Conservation (phyloP, 495 filamentous ascomycete genomes). For the Achaetomiella virescens region DNA sequence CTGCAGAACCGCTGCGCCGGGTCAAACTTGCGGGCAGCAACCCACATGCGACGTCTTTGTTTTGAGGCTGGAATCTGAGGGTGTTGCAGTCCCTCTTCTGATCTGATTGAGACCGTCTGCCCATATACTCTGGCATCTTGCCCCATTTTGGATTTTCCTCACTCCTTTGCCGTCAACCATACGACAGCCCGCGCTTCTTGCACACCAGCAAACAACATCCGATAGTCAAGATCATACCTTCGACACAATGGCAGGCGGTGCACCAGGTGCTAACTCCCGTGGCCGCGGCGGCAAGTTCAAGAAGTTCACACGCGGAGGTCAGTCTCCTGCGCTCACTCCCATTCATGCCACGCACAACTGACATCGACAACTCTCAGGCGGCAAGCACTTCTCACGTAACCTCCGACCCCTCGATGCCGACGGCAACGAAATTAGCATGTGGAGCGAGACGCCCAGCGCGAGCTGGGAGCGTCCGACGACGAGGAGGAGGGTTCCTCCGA, state of each 20-base stretch:
- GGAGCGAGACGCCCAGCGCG: conserved; percentile 43
- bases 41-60: neutral
- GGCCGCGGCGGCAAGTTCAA: conserved; percentile 89
- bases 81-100: neutral
- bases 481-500: conserved; percentile 26
- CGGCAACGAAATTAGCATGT: conserved; percentile 71
- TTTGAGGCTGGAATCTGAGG: neutral
- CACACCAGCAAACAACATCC: neutral
- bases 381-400: conserved; percentile 89
- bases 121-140: neutral
- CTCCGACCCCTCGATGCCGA: conserved; percentile 80
- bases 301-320: conserved; percentile 89
- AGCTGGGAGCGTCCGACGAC: conserved; percentile 50
- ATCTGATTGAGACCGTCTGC: neutral
- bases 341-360: neutral
- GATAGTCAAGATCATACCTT: conserved; percentile 3
- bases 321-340: conserved; percentile 22
- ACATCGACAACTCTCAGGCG: conserved; percentile 50
- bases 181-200: conserved; percentile 17
- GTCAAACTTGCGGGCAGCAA: too few species aligned
- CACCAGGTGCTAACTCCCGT: conserved; percentile 46
- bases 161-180: neutral
- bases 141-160: too few species aligned
- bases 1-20: neutral
- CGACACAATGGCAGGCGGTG: conserved; percentile 55